phyloP scores from a whole-genome alignment of 805 yeast genomes.

The Metschnikowia amazonensis region DNA sequence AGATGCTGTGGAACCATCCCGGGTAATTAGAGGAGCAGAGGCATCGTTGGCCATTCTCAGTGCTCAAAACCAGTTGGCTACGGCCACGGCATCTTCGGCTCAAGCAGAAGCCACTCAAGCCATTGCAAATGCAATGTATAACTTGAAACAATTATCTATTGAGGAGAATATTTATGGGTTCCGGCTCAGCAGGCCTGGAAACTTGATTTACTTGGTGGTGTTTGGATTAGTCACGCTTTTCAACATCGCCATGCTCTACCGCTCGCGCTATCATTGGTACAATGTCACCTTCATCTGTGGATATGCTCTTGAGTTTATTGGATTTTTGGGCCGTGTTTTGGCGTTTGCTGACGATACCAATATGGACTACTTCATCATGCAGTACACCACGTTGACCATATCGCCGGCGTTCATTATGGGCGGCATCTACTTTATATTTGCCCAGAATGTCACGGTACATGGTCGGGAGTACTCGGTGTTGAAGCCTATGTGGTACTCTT shows the following conservation, averaged over 20 bases:
- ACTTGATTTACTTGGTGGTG: slow-evolving; percentile 28
- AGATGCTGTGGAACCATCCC: slow-evolving; percentile 23
- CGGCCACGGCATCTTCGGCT: slow-evolving; percentile 31
- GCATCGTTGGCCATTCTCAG: slow-evolving; percentile 34
- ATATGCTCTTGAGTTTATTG: slow-evolving; percentile 32
- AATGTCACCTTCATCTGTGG: slow-evolving; percentile 37
- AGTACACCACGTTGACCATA: slow-evolving; percentile 34
- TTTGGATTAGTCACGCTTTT: slow-evolving; percentile 25
- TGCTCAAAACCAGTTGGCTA: slow-evolving; percentile 34
- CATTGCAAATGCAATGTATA: slow-evolving; percentile 14
- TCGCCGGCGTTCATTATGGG: slow-evolving; percentile 44
- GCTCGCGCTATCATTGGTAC: slow-evolving; percentile 38
- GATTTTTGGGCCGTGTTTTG: slow-evolving; percentile 37
- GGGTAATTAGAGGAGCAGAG: slow-evolving; percentile 30
- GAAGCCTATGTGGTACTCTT: slow-evolving; percentile 43
- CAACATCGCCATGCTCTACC: slow-evolving; percentile 24
- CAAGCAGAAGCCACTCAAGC: slow-evolving; percentile 30
- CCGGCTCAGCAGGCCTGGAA: slow-evolving; percentile 27
- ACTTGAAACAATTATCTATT: slow-evolving; percentile 1
- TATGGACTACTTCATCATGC: slow-evolving; percentile 26
- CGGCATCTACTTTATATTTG: slow-evolving; percentile 39
- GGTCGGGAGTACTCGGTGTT: slow-evolving; percentile 36
- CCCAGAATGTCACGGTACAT: slow-evolving; percentile 37
- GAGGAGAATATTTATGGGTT: slow-evolving; percentile 29
- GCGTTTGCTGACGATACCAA: slow-evolving; percentile 24